Evolutionary conservation across 805 yeast genomes (phyloP), one percentile per base, ranked within the genome.

Genomic region (Torulaspora quercuum): DNA sequence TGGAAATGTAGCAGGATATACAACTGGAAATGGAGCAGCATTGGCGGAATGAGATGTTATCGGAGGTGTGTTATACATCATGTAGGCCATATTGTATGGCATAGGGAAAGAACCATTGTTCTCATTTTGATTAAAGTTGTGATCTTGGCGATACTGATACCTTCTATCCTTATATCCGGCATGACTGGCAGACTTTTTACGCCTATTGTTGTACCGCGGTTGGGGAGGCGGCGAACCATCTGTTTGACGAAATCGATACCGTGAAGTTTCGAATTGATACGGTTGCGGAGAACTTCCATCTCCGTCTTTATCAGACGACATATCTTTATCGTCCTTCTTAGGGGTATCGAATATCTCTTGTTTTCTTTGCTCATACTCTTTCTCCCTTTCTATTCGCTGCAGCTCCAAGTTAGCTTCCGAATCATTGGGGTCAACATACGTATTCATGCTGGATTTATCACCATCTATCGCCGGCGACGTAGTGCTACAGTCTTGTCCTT

Each of bases 331-430:
- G 4, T 44, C 47, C n/a, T 62, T 64, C 25, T 50, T 56, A 1
- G 41, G 46, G 13, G 42, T 39, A 30, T 55, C 58, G 45, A 64
- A 63, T 35, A 67, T 63, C 39, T 68, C 49, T 38, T 69, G 62
- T 40, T 72, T 60, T 2, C 62, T 61, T 33, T 55, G 55, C 42
- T 61, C 64, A 45, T 74, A 74, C 22, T 61, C 48, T 25, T 63
- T 67, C 45, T 71, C 76, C 41, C 67, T 67, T 3, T 67, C 55
- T 6, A 68, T 59, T 21, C 68, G 51, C 26, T 63, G 67, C 5
- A 49, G 45, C 35, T 64, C 69, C 6, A 65, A 46, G 9, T 39
- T 32, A 11, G 39, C 38, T 11, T 31, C 35, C 5, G 41, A 29
- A 6, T 28, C 33, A 15, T 27, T 23, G 10, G 25, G 9, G 27